Percentiles rank a stretch among this genome's conserved stretches.
phyloP scores from a whole-genome alignment of 306 rosid species.

The Vicia sativa region DNA sequence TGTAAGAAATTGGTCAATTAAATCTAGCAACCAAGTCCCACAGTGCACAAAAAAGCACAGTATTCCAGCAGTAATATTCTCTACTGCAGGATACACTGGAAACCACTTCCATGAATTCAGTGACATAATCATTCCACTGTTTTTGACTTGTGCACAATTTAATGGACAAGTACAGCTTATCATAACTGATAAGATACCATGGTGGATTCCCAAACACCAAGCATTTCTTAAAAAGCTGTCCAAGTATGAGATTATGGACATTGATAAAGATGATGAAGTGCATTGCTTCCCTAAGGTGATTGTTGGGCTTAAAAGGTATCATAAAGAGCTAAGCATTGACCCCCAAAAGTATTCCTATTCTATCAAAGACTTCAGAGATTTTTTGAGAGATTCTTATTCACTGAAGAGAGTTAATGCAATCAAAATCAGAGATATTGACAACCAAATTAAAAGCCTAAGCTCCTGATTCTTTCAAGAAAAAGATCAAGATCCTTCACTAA shows the following conservation, averaged over 20 bases:
- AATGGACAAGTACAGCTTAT: conserved; percentile 73
- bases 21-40: conserved; percentile 40
- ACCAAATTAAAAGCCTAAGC: conserved; percentile 51
- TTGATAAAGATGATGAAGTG: conserved; percentile 59
- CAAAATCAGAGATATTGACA: conserved; percentile 35
- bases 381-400: conserved; percentile 59
- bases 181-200: conserved; percentile 46
- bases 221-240: conserved; percentile 57
- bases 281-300: conserved; percentile 75
- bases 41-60: conserved; percentile 56
- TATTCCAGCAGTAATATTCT: conserved; percentile 73
- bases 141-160: conserved; percentile 59
- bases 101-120: conserved; percentile 90
- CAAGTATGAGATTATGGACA: conserved; percentile 55
- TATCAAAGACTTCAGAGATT: conserved; percentile 69
- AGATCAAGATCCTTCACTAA: conserved; percentile 71
- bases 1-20: conserved; percentile 29
- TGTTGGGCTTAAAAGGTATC: conserved; percentile 68
- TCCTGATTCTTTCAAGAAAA: conserved; percentile 65
- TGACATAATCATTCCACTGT: conserved; percentile 73
- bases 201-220: conserved; percentile 60
- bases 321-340: conserved; percentile 64
- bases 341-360: conserved; percentile 60
- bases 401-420: conserved; percentile 54
- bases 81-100: conserved; percentile 71